These are phyloP conservation scores for Hyphodiscus hymeniophilus DNA, from an alignment of 495 filamentous ascomycete species.

Conservation along the genomic window DNA sequence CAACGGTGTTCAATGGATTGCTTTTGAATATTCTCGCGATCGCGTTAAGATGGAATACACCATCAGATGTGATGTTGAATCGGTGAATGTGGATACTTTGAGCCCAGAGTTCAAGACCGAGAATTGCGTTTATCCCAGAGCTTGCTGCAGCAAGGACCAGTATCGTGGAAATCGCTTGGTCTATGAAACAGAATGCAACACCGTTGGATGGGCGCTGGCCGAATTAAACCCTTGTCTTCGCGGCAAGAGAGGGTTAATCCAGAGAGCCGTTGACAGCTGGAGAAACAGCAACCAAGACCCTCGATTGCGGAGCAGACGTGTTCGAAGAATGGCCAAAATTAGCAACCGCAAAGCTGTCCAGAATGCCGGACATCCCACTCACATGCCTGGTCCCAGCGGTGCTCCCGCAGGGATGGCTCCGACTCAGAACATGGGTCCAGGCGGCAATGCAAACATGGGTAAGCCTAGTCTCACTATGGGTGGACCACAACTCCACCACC, in stretches of 20 bases:
- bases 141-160: slow-evolving; percentile 90
- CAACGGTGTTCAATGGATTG: slow-evolving; percentile 98
- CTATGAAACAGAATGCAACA: slow-evolving; percentile 98
- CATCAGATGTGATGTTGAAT: slow-evolving; percentile 96
- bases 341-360: slow-evolving; percentile 65
- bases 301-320: slow-evolving; percentile 78
- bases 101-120: slow-evolving; percentile 87
- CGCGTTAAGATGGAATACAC: slow-evolving; percentile 99
- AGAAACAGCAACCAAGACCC: slow-evolving; percentile 97
- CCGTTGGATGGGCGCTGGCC: slow-evolving; percentile 93
- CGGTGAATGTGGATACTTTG: slow-evolving; percentile 82
- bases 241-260: slow-evolving; percentile 91
- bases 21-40: slow-evolving; percentile 96
- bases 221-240: slow-evolving; percentile 84
- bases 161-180: slow-evolving; percentile 91
- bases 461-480: slow-evolving; percentile 57
- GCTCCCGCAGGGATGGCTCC: slow-evolving; percentile 45
- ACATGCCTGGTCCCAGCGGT: slow-evolving; percentile 39
- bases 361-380: slow-evolving; percentile 32
- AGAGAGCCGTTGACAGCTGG: slow-evolving; percentile 97
- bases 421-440: slow-evolving; percentile 35
- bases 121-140: slow-evolving; percentile 95
- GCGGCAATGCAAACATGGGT: slow-evolving; percentile 39
- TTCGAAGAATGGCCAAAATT: slow-evolving; percentile 92
- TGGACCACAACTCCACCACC: slow-evolving; percentile 62